A percentile compares a stretch with the other conserved stretches of the same genome.
Conservation (phyloP, 768 basidiomycete species). For the Agaricus subrufescens region DNA sequence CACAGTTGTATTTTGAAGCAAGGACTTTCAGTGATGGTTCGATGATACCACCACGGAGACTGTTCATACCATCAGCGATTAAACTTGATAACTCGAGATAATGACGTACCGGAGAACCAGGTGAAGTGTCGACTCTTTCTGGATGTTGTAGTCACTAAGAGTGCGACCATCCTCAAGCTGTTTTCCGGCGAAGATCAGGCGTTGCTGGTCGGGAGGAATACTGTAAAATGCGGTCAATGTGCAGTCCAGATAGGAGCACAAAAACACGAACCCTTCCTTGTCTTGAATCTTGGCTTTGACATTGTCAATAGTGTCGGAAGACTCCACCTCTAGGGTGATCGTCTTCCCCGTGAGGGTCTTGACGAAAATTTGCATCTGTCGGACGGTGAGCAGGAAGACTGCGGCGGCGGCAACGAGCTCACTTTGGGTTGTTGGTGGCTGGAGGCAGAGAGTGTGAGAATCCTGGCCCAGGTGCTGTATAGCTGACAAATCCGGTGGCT, state of each 20-base stretch:
- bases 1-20: conserved; percentile 97
- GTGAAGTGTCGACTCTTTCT: conserved; percentile 97
- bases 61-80: conserved; percentile 19
- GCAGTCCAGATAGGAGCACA: background rate
- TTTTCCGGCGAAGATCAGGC: conserved; percentile 96
- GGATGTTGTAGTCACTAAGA: conserved; percentile 95
- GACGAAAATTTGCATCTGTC: conserved; percentile 53
- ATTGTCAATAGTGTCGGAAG: conserved; percentile 94
- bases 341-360: conserved; percentile 93
- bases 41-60: conserved; percentile 97
- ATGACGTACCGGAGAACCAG: conserved; percentile 82
- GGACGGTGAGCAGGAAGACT: conserved; percentile 12
- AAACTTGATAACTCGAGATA: background rate
- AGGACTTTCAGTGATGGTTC: conserved; percentile 98
- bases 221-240: conserved; percentile 25
- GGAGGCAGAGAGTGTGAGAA: conserved; percentile 17
- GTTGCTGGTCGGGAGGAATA: conserved; percentile 93
- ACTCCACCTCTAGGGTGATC: conserved; percentile 98
- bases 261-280: conserved; percentile 44
- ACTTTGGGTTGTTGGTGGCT: conserved; percentile 23
- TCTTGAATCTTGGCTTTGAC: conserved; percentile 75
- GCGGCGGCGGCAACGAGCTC: conserved; percentile 17
- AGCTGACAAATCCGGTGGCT: conserved; percentile 30
- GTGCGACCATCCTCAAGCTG: conserved; percentile 98
- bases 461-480: conserved; percentile 20